Evolutionary conservation across 371 early-diverging fungal genomes (phyloP), one percentile per base, ranked within the genome.

Genomic region (Fennellomyces sp.): DNA sequence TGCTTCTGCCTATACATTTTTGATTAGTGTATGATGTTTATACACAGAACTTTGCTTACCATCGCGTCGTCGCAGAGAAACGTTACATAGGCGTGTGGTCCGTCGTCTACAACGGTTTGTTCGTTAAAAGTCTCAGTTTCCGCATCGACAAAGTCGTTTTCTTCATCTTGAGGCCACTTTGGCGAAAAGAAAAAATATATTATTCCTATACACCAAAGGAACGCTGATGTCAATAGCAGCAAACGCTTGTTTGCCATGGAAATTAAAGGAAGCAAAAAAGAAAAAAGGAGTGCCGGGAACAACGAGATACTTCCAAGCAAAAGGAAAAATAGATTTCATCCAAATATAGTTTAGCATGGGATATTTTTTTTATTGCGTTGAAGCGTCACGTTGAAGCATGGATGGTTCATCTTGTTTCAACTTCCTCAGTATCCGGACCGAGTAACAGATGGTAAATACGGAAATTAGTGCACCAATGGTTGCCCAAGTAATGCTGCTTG

Each of bases 11-110:
- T 74, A 59, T 48, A 23, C 4, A 49, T 25, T 47, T 47, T 7
- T 47, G 5, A 33, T 33, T 33, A 33, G 13, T 33, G 35, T 13
- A 39, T 19, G 39, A 39, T 4, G 17, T 31, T 13, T 35, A 3
- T 36, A 13, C 25, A 26, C n/a, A n/a, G n/a, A n/a, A n/a, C n/a
- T n/a, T n/a, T n/a, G n/a, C 15, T 55, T 64, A 70, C 75, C 75
- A 74, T 70, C 29, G 63, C 62, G 57, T 74, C 70, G 35, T 74
- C 75, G 26, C 75, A 74, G n/a, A 74, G 42, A 62, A 70, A 74
- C 3, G 75, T 68, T 6, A 61, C 68, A 60, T 60, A 74, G 0
- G 75, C 70, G 28, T 51, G 52, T 2, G 33, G 36, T 8, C 21
- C 45, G 23, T 11, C 17, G 23, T 10, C 10, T 15, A 1, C 45